Evolutionary conservation across 768 basidiomycete genomes (phyloP), one percentile per base, ranked within the genome.

Genomic region (Boletellus ananas): DNA sequence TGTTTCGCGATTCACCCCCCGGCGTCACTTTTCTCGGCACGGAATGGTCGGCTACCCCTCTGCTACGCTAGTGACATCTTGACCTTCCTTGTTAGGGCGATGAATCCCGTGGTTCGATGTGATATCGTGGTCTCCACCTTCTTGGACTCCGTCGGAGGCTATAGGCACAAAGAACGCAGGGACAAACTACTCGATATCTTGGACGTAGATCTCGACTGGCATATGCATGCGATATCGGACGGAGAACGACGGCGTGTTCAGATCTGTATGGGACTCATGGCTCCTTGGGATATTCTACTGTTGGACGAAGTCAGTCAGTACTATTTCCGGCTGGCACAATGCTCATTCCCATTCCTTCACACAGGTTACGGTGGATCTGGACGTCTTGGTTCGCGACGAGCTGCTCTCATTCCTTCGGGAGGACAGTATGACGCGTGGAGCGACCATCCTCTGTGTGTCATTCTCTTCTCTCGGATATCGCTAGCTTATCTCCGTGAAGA

Each of bases 71-170:
- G 27, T 38, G 11, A 43, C 23, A 3, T 13, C 17, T 41, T 49
- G 20, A 46, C n/a, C 18, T n/a, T 31, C 6, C 27, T 49, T 48
- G 12, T 54, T n/a, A 90, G 90, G 90, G 94, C 94, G 0, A 90
- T 90, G 84, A 98, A 99, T 69, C 93, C 94, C 1, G 95, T 97
- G 50, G 94, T 98, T 12, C 80, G 94, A 29, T 76, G 88, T 9
- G 96, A 98, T 67, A 94, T 98, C 54, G 74, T 84, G 29, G 96
- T 99, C 3, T 84, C 89, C n/a, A 76, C 82, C 42, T 99, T 99
- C 69, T 74, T 99, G n/a, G 91, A 99, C 66, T 94, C 92, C 16
- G 91, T 99, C 5, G 96, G 96, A 13, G 96, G 96, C 0, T 97
- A 96, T 66, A 78, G 93, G 46, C 80, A 97, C 72, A 95, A 95